These are phyloP conservation scores for Erodium texanum DNA, from an alignment of 441 rosid genomes.

Conservation along the genomic window DNA sequence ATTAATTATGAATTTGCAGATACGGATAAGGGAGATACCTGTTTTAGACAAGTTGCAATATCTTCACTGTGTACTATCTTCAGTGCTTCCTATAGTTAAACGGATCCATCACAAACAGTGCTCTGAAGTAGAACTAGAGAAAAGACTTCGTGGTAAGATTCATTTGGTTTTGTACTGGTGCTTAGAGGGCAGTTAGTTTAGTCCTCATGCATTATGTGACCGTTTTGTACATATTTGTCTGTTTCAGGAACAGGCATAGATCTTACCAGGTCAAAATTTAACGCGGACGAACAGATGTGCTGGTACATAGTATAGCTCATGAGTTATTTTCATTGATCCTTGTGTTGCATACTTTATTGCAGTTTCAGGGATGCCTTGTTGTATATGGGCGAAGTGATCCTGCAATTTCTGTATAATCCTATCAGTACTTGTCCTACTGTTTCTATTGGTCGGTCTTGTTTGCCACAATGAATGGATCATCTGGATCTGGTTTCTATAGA, in stretches of 20 bases:
- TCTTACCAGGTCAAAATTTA: conserved; percentile 70
- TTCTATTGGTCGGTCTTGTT: not conserved
- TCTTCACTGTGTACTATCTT: conserved; percentile 60
- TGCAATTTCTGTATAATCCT: not conserved
- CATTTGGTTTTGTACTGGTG: conserved; percentile 4
- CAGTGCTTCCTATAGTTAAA: conserved; percentile 82
- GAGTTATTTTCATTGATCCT: conserved; percentile 9
- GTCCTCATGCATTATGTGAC: conserved; percentile 14
- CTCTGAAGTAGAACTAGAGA: conserved; percentile 76
- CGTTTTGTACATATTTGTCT: conserved; percentile 4
- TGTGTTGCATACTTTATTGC: not conserved
- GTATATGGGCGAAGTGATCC: not conserved
- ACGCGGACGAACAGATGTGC: conserved; percentile 98
- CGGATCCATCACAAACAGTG: conserved; percentile 81
- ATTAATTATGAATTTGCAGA: conserved; percentile 37
- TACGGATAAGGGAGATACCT: conserved; percentile 62
- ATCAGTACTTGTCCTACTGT: not conserved
- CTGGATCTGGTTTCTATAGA: conserved; percentile 11
- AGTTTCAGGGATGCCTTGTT: not conserved
- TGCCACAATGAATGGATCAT: not conserved
- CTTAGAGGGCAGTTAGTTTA: not conserved
- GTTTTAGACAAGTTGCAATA: conserved; percentile 78
- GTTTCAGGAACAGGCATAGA: conserved; percentile 67
- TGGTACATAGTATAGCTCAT: conserved; percentile 40
- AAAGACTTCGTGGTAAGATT: conserved; percentile 60